Evolutionary conservation across 805 yeast genomes (phyloP), one percentile per base, ranked within the genome.

Genomic region (Kazachstania viticola): DNA sequence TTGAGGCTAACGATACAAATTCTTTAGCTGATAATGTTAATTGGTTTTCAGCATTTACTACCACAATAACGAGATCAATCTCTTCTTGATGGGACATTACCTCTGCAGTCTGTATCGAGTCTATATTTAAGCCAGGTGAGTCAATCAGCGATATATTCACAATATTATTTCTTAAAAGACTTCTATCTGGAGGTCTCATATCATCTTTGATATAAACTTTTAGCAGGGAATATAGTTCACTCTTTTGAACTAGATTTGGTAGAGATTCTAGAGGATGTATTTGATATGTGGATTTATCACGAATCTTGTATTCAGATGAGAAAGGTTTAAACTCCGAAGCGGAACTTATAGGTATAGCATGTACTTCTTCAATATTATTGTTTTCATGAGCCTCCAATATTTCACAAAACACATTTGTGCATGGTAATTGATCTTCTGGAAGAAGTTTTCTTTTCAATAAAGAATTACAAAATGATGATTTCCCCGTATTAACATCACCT

Each of bases 351-450:
- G 74, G 71, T 14, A 91, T 75, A 0, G 98, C 97, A 57, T 91
- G 98, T 1, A 88, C 96, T 54, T 87, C 94, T 58, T 93, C 96
- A 12, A 73, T 47, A 13, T 78, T 73, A 25, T 66, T 61, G 49
- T 88, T 88, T 27, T 75, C 81, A 14, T 73, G 62, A 9, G 85
- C 83, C 54, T 91, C 95, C 18, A 82, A 63, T 6, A 93, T 88
- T 57, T 93, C 98, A 53, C 95, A 87, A 48, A 93, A 93, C 0
- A 91, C 95, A 39, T 82, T 77, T 0, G 99, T 91, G 48, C 96
- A 85, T 2, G 99, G 99, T 51, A 91, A 94, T 49, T 91, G 98
- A 56, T 91, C 99, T 48, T 81, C 94, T 0, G 99, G 98, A 29
- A 91, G 59, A 3, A 91, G 58, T 30, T 73, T 71, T 31, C 91